Evolutionary conservation across 2,329 filamentous ascomycete species (phyloP).

Genomic region (Leptosphaerulina australis): DNA sequence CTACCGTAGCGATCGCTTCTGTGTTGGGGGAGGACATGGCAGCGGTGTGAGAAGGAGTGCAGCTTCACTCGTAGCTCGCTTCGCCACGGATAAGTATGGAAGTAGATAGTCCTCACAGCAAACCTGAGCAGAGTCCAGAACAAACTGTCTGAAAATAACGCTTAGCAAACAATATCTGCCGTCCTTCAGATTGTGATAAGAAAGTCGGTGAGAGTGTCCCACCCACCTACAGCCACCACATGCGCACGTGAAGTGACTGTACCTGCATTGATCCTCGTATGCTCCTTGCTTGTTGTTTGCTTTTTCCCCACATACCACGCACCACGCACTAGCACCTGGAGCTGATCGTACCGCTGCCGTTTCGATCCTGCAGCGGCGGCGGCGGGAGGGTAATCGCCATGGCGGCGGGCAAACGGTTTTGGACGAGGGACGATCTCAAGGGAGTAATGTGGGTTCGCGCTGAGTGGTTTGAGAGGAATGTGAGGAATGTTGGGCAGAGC

Average conservation of each 20-base stretch:
- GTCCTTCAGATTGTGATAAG: not conserved
- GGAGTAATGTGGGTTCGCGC: not conserved
- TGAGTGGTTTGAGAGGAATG: not conserved
- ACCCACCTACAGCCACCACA: conserved; percentile 1
- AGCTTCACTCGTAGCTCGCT: not conserved
- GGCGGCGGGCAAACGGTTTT: conserved; percentile 12
- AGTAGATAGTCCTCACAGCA: not conserved
- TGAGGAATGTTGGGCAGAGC: conserved; percentile 3
- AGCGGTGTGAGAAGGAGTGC: conserved; percentile 13
- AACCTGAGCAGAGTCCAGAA: not conserved
- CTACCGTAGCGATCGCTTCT: conserved; percentile 5
- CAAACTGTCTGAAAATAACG: not conserved
- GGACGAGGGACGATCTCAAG: conserved; percentile 6
- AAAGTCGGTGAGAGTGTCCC: not conserved
- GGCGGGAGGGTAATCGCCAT: not conserved
- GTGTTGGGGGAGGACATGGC: not conserved
- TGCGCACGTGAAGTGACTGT: conserved; percentile 8
- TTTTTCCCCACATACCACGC: conserved; percentile 12
- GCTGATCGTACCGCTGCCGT: conserved; percentile 8
- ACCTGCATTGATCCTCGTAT: conserved; percentile 9
- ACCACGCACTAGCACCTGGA: not conserved
- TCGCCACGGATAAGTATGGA: not conserved
- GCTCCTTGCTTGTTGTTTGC: not conserved
- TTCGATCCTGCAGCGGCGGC: conserved; percentile 2
- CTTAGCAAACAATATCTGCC: not conserved